Base-by-base conservation (phyloP, 345 rosid species). In the Litchi chinensis region DNA sequence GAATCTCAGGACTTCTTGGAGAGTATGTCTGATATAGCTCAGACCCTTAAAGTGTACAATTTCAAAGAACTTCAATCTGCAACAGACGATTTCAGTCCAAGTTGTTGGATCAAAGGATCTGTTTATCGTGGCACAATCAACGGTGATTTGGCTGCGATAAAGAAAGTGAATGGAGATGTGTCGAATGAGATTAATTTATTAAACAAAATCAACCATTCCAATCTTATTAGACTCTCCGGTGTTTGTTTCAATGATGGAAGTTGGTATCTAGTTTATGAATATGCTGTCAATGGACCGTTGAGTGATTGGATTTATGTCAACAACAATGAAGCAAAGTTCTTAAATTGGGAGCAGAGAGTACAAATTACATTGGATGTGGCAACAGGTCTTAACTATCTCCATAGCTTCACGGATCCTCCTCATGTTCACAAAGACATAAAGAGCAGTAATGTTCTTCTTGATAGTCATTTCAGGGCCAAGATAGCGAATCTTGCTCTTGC, bases 211-310 rank as follows among this genome's bases (percentile, higher is more conserved):
- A 92, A 86, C 82, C 98, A 93, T 77, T 88, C 80, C 65, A 95
- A 85, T 83, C 89, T 95, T 41, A 85, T 92, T 5, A 88, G 90
- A 56, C 93, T 95, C 68, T 91, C 93, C 0, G 97, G 97, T 1
- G 79, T 93, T 80, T 93, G 95, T 83, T 86, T 89, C 76, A 79
- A 85, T 39, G 90, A 85, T 3, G 94, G 97, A 26, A 70, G 82
- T 32, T 92, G 97, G 95, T 92, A 87, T 83, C 86, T 95, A 46
- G 93, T 93, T 62, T 95, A 88, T 59, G 97, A 93, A 82, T 87
- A 86, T 70, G 94, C 93, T 60, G 81, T 82, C 22, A 93, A 90
- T 54, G 97, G 98, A 79, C 71, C 90, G 52, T 79, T 93, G 81
- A 92, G 87, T 40, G 90, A 90, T 50, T 95, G 97, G 97, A 89